Conservation (phyloP, 2,329 filamentous ascomycete genomes). For the Neopestalotiopsis clavispora region DNA sequence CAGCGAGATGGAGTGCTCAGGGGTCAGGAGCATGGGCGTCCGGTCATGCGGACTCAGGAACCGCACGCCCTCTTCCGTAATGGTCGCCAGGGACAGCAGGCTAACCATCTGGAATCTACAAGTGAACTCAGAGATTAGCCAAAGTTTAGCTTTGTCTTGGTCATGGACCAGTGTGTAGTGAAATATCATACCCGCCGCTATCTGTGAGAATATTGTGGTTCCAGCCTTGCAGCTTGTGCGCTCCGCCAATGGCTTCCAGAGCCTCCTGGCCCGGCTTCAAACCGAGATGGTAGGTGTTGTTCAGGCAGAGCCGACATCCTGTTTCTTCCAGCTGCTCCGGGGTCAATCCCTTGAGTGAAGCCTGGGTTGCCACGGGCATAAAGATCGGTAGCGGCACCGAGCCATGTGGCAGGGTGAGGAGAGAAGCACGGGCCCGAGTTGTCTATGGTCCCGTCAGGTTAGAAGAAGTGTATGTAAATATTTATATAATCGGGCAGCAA, state of each 20-base stretch:
- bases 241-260: constrained; percentile 85
- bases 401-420: constrained; percentile 88
- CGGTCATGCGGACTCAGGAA: constrained; percentile 98
- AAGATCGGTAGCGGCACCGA: constrained; percentile 90
- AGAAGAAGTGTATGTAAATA: constrained; percentile 19
- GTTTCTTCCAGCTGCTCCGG: constrained; percentile 90
- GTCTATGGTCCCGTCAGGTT: constrained; percentile 62
- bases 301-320: constrained; percentile 87
- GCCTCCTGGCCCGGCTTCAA: constrained; percentile 93
- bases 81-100: constrained; percentile 86
- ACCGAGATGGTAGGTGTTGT: constrained; percentile 97
- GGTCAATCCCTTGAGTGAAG: constrained; percentile 91
- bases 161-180: constrained; percentile 26
- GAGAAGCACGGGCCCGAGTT: constrained; percentile 90
- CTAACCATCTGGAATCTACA: constrained; percentile 97
- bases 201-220: constrained; percentile 91
- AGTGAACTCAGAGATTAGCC: constrained; percentile 19
- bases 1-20: constrained; percentile 93
- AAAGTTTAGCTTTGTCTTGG: neutral
- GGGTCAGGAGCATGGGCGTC: constrained; percentile 93
- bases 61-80: constrained; percentile 93
- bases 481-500: constrained; percentile 11
- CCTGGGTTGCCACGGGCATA: constrained; percentile 98
- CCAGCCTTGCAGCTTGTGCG: constrained; percentile 95
- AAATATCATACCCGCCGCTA: constrained; percentile 64